phyloP scores from a whole-genome alignment of 2,329 filamentous ascomycete species.

The Curvularia verruculosa region DNA sequence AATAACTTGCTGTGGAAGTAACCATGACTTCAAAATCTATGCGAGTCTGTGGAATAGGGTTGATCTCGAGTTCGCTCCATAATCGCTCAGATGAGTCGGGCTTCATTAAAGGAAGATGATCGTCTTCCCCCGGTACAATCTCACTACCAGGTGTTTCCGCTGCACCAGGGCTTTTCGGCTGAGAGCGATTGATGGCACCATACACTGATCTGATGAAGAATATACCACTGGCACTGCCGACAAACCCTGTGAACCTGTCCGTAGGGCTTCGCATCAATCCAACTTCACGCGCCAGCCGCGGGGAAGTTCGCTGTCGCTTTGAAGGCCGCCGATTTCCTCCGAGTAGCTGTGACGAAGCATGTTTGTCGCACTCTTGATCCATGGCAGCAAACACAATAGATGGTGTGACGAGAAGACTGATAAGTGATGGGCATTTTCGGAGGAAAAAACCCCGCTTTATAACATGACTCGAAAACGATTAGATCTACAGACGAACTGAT shows the following conservation, averaged over 20 bases:
- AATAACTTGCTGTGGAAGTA: slow-evolving; percentile 60
- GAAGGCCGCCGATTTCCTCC: slow-evolving; percentile 11
- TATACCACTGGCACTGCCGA: slow-evolving; percentile 65
- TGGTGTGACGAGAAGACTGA: neutral
- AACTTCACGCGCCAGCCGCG: slow-evolving; percentile 47
- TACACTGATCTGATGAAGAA: slow-evolving; percentile 64
- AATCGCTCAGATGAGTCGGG: slow-evolving; percentile 26
- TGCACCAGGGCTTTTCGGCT: slow-evolving; percentile 22
- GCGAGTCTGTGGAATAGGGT: slow-evolving; percentile 9
- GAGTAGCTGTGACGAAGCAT: neutral
- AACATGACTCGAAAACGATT: neutral
- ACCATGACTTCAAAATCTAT: slow-evolving; percentile 58
- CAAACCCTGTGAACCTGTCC: slow-evolving; percentile 59
- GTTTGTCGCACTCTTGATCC: slow-evolving; percentile 14
- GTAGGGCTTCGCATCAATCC: slow-evolving; percentile 60
- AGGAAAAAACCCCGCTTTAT: slow-evolving; percentile 1
- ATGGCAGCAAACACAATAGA: slow-evolving; percentile 1
- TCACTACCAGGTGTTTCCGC: slow-evolving; percentile 40
- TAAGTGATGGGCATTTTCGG: neutral
- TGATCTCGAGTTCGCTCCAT: slow-evolving; percentile 45
- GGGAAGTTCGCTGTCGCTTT: slow-evolving; percentile 24
- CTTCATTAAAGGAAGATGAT: slow-evolving; percentile 51
- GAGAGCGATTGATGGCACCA: slow-evolving; percentile 51
- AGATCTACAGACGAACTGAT: neutral
- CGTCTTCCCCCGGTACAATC: slow-evolving; percentile 64